A percentile compares a stretch with the other conserved stretches of the same genome.
These are phyloP conservation scores for Aspergillus spinulosporus DNA, from an alignment of 2,329 filamentous ascomycete species.

Conservation along the genomic window DNA sequence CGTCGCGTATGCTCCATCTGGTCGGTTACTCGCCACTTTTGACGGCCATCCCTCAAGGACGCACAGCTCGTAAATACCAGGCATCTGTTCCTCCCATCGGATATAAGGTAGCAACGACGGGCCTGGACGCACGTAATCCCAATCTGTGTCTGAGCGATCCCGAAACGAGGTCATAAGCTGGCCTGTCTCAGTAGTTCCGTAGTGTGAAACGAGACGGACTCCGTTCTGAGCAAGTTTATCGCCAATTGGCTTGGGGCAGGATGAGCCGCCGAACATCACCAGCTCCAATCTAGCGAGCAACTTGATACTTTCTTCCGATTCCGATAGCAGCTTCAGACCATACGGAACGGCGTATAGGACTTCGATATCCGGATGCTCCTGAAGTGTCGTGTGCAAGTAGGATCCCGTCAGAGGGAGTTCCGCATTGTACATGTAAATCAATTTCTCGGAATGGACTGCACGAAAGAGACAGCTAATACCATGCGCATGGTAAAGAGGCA, in stretches of 20 bases:
- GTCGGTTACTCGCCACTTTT: slow-evolving; percentile 46
- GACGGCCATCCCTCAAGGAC: slow-evolving; percentile 39
- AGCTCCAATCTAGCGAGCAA: slow-evolving; percentile 50
- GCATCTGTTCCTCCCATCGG: slow-evolving; percentile 36
- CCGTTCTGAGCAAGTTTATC: slow-evolving; percentile 54
- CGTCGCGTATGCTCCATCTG: slow-evolving; percentile 51
- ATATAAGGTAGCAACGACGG: slow-evolving; percentile 45
- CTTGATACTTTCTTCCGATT: slow-evolving; percentile 56
- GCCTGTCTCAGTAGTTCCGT: slow-evolving; percentile 62
- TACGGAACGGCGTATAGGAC: slow-evolving; percentile 66
- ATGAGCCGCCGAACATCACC: slow-evolving; percentile 59
- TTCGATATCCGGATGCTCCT: slow-evolving; percentile 46
- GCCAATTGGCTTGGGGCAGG: slow-evolving; percentile 61
- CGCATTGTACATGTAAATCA: slow-evolving; percentile 57
- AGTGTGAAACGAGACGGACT: slow-evolving; percentile 58
- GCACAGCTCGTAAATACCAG: slow-evolving; percentile 40
- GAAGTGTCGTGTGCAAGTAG: slow-evolving; percentile 42
- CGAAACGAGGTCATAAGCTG: slow-evolving; percentile 63
- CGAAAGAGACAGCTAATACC: slow-evolving; percentile 58
- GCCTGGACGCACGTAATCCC: slow-evolving; percentile 59
- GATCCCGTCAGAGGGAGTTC: slow-evolving; percentile 55
- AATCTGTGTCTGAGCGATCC: slow-evolving; percentile 54
- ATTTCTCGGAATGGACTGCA: slow-evolving; percentile 52
- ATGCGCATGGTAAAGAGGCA: slow-evolving; percentile 62
- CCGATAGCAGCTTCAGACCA: slow-evolving; percentile 61